phyloP scores from a whole-genome alignment of 2,329 filamentous ascomycete species.

The Fusarium buharicum region DNA sequence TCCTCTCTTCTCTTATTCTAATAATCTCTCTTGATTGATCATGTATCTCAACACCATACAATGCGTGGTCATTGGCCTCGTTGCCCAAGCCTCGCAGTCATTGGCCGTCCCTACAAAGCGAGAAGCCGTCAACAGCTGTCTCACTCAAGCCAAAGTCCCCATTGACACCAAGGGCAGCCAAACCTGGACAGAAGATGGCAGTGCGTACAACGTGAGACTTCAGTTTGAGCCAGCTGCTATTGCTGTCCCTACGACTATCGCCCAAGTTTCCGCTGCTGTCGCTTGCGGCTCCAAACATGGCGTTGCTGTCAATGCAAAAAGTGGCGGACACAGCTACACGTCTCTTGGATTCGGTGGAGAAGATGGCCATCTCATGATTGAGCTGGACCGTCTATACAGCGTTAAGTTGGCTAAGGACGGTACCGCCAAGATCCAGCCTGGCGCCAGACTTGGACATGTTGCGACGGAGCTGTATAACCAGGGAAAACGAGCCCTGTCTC shows the following conservation, averaged over 20 bases:
- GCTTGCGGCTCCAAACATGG: constrained; percentile 56
- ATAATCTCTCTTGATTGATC: background rate
- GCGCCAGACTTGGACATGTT: constrained; percentile 61
- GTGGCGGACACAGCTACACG: constrained; percentile 65
- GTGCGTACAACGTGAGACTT: constrained; percentile 50
- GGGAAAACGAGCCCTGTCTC: constrained; percentile 56
- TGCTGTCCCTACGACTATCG: constrained; percentile 47
- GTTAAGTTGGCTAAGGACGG: constrained; percentile 45
- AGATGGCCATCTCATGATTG: constrained; percentile 55
- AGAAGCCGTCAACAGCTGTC: constrained; percentile 45
- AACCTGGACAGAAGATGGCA: constrained; percentile 49
- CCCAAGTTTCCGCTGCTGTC: constrained; percentile 59
- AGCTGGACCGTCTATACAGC: constrained; percentile 53
- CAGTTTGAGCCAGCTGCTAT: constrained; percentile 49
- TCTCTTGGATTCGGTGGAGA: constrained; percentile 59
- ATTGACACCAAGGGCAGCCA: constrained; percentile 33
- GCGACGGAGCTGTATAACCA: constrained; percentile 55
- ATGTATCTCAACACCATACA: constrained; percentile 16
- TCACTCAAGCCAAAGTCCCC: constrained; percentile 43
- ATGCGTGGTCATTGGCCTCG: constrained; percentile 9
- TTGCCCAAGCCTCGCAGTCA: background rate
- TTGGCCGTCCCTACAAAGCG: constrained; percentile 37
- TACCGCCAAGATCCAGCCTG: constrained; percentile 51
- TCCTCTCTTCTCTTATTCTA: background rate
- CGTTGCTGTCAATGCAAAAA: constrained; percentile 61